These are phyloP conservation scores for Hyaloscypha finlandica DNA, from an alignment of 495 filamentous ascomycete genomes.

Conservation along the genomic window DNA sequence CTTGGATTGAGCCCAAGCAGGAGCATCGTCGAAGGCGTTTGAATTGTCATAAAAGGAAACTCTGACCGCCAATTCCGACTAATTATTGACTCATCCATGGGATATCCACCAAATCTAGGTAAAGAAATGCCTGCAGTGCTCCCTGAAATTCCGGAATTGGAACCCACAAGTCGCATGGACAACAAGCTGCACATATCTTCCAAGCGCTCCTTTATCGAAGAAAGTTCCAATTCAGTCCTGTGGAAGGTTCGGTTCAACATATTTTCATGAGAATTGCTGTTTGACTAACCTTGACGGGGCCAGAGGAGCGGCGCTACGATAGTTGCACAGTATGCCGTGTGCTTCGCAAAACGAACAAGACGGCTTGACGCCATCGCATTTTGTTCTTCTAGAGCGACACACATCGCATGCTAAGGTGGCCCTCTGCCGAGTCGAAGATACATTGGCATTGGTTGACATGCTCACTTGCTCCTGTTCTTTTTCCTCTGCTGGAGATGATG, in stretches of 20 bases:
- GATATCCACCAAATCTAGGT: conserved; percentile 14
- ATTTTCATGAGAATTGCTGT: neutral
- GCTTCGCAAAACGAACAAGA: conserved; percentile 18
- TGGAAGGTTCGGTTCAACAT: neutral
- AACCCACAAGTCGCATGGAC: conserved; percentile 12
- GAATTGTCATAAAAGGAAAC: conserved; percentile 26
- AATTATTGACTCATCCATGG: conserved; percentile 22
- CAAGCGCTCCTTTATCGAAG: conserved; percentile 9
- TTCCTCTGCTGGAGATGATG: too few species aligned
- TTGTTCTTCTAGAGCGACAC: conserved; percentile 21
- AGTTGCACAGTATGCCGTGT: conserved; percentile 18
- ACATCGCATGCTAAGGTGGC: conserved; percentile 15
- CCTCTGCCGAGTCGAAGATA: neutral
- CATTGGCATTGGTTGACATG: neutral
- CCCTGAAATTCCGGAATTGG: neutral
- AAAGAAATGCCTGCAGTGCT: neutral
- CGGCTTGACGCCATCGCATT: conserved; percentile 19
- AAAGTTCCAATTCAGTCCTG: conserved; percentile 8
- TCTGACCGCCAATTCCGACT: conserved; percentile 23
- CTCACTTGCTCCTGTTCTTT: neutral
- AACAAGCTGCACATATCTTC: conserved; percentile 12
- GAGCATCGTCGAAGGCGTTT: conserved; percentile 22
- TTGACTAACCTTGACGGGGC: conserved; percentile 1
- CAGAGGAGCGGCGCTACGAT: neutral
- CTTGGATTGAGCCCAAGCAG: conserved; percentile 17